phyloP scores from a whole-genome alignment of 306 rosid genomes.

The Delonix regia region DNA sequence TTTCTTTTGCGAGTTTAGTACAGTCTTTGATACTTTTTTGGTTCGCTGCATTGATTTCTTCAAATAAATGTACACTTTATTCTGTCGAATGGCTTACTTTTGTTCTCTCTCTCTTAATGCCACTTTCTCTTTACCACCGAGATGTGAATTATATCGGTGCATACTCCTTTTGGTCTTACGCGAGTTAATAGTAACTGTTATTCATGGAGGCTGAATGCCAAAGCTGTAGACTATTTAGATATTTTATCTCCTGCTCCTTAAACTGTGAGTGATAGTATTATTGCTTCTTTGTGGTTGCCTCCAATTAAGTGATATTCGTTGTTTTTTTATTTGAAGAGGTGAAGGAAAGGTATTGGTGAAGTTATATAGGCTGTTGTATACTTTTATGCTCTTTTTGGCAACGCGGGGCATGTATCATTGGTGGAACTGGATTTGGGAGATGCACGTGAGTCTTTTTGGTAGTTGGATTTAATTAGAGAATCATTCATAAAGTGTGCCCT shows the following conservation, averaged over 20 bases:
- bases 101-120: neutral
- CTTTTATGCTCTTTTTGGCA: neutral
- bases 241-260: neutral
- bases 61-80: constrained; percentile 26
- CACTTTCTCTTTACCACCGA: neutral
- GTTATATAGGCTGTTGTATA: neutral
- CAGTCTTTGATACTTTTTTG: neutral
- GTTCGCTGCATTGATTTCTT: constrained; percentile 17
- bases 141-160: constrained; percentile 4
- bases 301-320: neutral
- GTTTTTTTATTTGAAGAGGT: neutral
- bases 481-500: neutral
- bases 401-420: neutral
- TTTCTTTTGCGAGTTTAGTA: constrained; percentile 1
- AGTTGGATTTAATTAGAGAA: neutral
- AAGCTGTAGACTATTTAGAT: neutral
- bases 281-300: neutral
- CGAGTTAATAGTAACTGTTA: neutral
- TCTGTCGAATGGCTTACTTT: neutral
- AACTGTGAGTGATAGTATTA: neutral
- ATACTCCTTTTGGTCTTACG: neutral
- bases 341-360: neutral
- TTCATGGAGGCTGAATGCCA: neutral
- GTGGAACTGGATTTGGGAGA: neutral
- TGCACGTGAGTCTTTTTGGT: neutral